Percentiles rank a stretch among this genome's conserved stretches.
phyloP scores from a whole-genome alignment of 257 asterid species.

The Gentiana macrophylla region DNA sequence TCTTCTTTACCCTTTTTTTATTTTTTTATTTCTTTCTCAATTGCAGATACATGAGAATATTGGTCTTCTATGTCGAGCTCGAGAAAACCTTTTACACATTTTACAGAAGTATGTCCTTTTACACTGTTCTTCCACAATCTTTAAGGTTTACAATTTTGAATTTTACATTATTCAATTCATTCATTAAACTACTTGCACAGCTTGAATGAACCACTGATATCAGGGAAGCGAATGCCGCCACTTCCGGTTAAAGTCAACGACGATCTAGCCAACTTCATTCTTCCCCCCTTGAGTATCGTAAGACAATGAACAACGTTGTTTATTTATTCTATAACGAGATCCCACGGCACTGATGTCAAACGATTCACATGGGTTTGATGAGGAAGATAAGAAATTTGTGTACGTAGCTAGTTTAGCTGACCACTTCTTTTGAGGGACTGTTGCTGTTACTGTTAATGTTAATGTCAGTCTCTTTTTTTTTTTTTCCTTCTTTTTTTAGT shows the following conservation, averaged over 20 bases:
- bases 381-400: too few relatives aligned
- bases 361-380: too few relatives aligned
- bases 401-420: too few relatives aligned
- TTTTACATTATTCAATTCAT: not conserved
- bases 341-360: too few relatives aligned
- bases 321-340: too few relatives aligned
- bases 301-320: too few relatives aligned
- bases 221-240: slow-evolving; percentile 15
- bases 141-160: not conserved
- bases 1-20: too few relatives aligned
- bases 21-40: not conserved
- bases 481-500: too few relatives aligned
- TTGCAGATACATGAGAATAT: slow-evolving; percentile 68
- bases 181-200: not conserved
- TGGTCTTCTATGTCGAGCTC: slow-evolving; percentile 61
- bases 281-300: not conserved
- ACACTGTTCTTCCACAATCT: not conserved
- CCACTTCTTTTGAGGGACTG: too few relatives aligned
- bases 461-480: too few relatives aligned
- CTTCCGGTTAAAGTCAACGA: slow-evolving; percentile 14
- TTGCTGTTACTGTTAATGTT: too few relatives aligned
- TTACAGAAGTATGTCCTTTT: slow-evolving; percentile 41
- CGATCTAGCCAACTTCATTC: slow-evolving; percentile 9
- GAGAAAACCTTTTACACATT: slow-evolving; percentile 62
- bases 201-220: slow-evolving; percentile 4